Percentiles rank a stretch among this genome's conserved stretches.
These are phyloP conservation scores for Eucalyptus cladocalyx DNA, from an alignment of 345 rosid species.

Conservation along the genomic window DNA sequence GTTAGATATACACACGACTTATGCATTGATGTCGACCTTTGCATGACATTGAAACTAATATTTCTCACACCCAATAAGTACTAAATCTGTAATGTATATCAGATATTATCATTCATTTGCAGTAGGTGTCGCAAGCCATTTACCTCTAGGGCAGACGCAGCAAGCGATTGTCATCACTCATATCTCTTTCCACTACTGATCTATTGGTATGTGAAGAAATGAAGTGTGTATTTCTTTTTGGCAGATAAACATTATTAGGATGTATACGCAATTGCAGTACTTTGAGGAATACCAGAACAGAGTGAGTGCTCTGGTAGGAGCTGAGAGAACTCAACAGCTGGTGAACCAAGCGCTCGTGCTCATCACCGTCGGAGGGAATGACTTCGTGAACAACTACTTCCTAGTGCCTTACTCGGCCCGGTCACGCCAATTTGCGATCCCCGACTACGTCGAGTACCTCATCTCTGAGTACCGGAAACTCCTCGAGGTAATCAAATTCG, in stretches of 20 bases:
- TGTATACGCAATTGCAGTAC: conserved; percentile 42
- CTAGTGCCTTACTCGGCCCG: conserved; percentile 49
- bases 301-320: conserved; percentile 43
- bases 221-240: not conserved
- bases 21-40: not conserved
- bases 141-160: too few species aligned
- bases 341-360: conserved; percentile 54
- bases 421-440: conserved; percentile 47
- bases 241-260: conserved; percentile 70
- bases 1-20: not conserved
- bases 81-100: too few species aligned
- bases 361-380: conserved; percentile 77
- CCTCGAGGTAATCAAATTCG: conserved; percentile 20
- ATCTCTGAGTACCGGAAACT: conserved; percentile 48
- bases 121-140: too few species aligned
- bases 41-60: not conserved
- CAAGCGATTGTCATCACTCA: not conserved
- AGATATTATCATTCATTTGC: too few species aligned
- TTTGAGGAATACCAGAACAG: conserved; percentile 61
- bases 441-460: conserved; percentile 28
- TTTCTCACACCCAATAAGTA: not conserved
- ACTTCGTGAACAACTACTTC: conserved; percentile 82
- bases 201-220: not conserved
- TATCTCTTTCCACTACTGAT: not conserved
- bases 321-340: conserved; percentile 20